Conservation (phyloP, 2,329 filamentous ascomycete species). For the Colletotrichum eleusines region DNA sequence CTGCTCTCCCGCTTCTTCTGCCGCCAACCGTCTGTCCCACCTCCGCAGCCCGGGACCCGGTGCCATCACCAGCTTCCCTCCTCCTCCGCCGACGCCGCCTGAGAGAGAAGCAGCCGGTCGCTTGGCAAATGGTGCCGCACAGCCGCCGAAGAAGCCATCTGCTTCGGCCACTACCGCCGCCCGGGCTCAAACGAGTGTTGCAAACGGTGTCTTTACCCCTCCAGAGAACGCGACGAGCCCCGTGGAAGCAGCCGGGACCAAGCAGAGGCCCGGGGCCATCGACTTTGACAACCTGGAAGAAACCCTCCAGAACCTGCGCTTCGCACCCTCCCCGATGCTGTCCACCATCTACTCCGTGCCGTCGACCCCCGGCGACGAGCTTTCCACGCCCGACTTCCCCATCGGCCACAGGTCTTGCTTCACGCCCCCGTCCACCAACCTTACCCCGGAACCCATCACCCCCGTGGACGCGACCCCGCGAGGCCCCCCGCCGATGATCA, state of each 20-base stretch:
- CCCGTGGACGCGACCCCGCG: conserved; percentile 19
- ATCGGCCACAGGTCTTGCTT: conserved; percentile 33
- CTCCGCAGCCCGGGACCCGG: conserved; percentile 31
- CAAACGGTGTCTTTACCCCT: not conserved
- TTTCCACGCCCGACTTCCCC: conserved; percentile 30
- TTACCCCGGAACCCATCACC: conserved; percentile 31
- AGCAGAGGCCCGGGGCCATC: conserved; percentile 21
- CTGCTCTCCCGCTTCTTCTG: not conserved
- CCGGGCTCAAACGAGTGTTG: not conserved
- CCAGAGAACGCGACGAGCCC: conserved; percentile 5
- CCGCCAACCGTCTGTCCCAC: not conserved
- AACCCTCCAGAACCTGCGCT: conserved; percentile 35
- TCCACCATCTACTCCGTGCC: conserved; percentile 38
- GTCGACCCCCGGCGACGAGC: conserved; percentile 31
- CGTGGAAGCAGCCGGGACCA: not conserved
- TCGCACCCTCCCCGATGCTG: conserved; percentile 38
- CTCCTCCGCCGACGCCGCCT: conserved; percentile 30
- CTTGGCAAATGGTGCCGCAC: not conserved
- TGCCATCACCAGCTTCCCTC: conserved; percentile 37
- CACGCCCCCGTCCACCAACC: conserved; percentile 37
- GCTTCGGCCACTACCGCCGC: not conserved
- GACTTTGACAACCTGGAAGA: conserved; percentile 38
- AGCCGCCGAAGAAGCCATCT: conserved; percentile 1
- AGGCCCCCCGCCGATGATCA: not conserved
- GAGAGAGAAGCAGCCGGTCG: conserved; percentile 1